Evolutionary conservation across 495 filamentous ascomycete species (phyloP).

Genomic region (Penicillium diatomitis): DNA sequence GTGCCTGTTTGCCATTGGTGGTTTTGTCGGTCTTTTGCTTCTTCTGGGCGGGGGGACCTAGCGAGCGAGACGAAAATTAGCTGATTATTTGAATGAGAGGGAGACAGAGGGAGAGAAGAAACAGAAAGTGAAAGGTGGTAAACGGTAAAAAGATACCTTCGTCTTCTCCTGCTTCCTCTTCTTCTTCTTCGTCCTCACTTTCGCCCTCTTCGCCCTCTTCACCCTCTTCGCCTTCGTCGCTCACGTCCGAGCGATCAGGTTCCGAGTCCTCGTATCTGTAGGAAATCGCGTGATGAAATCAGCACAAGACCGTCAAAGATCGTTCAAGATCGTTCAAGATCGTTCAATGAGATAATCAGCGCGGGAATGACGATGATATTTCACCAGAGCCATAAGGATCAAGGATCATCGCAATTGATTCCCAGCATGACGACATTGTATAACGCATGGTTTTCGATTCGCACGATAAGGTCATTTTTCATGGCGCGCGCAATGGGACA

Average conservation of each 20-base stretch:
- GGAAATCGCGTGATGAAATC: conserved; percentile 5
- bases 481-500: no score
- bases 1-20: conserved; percentile 18
- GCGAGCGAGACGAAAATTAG: neutral
- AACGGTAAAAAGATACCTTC: conserved; percentile 5
- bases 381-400: neutral
- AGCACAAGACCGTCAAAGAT: neutral
- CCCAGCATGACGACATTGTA: neutral
- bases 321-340: no score
- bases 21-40: conserved; percentile 24
- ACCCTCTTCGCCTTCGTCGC: conserved; percentile 33
- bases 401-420: neutral
- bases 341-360: no score
- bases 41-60: conserved; percentile 32
- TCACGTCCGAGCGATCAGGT: conserved; percentile 26
- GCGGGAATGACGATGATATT: neutral
- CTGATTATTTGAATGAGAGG: no score
- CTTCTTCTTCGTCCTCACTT: conserved; percentile 15
- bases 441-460: no score
- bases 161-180: conserved; percentile 18
- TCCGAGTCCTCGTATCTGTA: conserved; percentile 44
- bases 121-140: no score
- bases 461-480: no score
- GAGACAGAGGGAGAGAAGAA: no score
- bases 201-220: conserved; percentile 17